A percentile compares a stretch with the other conserved stretches of the same genome.
Evolutionary conservation across 2,329 filamentous ascomycete species (phyloP).

Genomic region (Exophiala lecanii-corni): DNA sequence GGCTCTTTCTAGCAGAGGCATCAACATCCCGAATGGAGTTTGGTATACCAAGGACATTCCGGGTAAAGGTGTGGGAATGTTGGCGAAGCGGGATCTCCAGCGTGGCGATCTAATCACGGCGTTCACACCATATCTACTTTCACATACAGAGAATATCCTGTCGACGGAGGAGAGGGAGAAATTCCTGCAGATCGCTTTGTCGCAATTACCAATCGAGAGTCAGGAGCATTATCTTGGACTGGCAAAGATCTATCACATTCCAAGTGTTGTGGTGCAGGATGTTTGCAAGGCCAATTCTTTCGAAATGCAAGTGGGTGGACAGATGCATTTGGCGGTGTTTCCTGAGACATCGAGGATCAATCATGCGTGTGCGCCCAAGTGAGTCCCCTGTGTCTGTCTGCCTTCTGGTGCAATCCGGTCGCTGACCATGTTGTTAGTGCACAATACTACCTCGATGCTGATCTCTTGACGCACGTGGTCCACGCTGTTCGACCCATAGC

Average conservation of each 20-base stretch:
- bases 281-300: conserved; percentile 24
- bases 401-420: too few relatives aligned
- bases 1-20: conserved; percentile 8
- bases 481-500: conserved; percentile 62
- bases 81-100: conserved; percentile 15
- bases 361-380: conserved; percentile 23
- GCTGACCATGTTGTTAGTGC: too few relatives aligned
- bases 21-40: conserved; percentile 6
- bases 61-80: conserved; percentile 17
- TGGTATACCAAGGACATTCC: conserved; percentile 14
- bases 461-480: conserved; percentile 17
- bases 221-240: conserved; percentile 11
- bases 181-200: conserved; percentile 14
- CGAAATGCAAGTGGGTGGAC: conserved; percentile 19
- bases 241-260: conserved; percentile 17
- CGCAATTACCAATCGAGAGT: conserved; percentile 16
- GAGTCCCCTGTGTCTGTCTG: too few relatives aligned
- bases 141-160: conserved; percentile 19
- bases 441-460: conserved; percentile 17
- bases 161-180: conserved; percentile 15
- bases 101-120: conserved; percentile 16
- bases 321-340: conserved; percentile 21
- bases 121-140: conserved; percentile 19
- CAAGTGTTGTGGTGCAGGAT: conserved; percentile 17
- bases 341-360: conserved; percentile 21